These are phyloP conservation scores for Penicillium roqueforti DNA, from an alignment of 495 filamentous ascomycete species.

Conservation along the genomic window DNA sequence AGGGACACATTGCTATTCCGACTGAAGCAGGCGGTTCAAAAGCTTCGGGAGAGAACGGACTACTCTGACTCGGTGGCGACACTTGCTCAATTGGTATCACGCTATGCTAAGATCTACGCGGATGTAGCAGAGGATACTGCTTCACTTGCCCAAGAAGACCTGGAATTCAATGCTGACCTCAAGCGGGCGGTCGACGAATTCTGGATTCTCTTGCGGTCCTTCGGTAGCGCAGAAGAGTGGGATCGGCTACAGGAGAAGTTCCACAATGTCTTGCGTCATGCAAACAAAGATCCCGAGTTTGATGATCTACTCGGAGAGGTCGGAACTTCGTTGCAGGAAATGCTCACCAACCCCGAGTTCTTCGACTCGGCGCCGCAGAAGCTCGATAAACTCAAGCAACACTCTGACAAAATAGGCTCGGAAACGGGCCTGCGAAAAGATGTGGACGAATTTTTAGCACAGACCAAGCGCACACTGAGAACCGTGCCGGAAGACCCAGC, in stretches of 20 bases:
- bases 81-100: conserved; percentile 66
- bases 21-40: conserved; percentile 70
- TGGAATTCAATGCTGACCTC: conserved; percentile 66
- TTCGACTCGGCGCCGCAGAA: conserved; percentile 68
- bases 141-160: conserved; percentile 59
- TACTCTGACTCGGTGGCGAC: conserved; percentile 84
- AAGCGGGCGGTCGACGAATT: conserved; percentile 73
- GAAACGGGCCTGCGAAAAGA: conserved; percentile 67
- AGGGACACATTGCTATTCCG: conserved; percentile 68
- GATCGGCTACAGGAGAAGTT: conserved; percentile 62
- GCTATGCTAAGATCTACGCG: conserved; percentile 74
- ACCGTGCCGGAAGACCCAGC: conserved; percentile 66
- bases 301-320: conserved; percentile 70
- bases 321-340: conserved; percentile 66
- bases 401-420: conserved; percentile 57
- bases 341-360: conserved; percentile 83
- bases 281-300: conserved; percentile 75
- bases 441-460: conserved; percentile 65
- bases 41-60: conserved; percentile 68
- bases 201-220: conserved; percentile 71
- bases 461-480: conserved; percentile 61
- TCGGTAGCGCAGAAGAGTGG: conserved; percentile 75
- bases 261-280: conserved; percentile 66
- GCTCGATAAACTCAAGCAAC: conserved; percentile 64
- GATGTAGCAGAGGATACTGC: conserved; percentile 61